Evolutionary conservation across 768 basidiomycete species (phyloP).

Genomic region (Xerocomellus intermedius): DNA sequence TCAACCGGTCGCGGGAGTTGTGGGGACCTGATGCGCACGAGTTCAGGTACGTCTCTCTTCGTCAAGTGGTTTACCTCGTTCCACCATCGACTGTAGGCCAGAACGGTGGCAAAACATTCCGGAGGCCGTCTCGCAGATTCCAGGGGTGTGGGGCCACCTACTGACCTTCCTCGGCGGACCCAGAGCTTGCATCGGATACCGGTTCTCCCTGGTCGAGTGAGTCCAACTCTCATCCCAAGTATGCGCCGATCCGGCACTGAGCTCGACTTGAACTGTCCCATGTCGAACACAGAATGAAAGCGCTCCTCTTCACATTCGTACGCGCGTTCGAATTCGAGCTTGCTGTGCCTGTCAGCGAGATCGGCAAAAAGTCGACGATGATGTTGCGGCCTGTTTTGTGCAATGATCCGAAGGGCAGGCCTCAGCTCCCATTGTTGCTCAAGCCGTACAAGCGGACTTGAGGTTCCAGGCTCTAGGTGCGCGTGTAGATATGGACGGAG

Average conservation of each 20-base stretch:
- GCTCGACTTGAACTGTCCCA: not conserved
- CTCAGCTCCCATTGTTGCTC: constrained; percentile 13
- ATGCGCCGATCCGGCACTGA: not conserved
- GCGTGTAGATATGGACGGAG: not conserved
- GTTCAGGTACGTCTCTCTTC: constrained; percentile 46
- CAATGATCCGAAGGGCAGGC: not conserved
- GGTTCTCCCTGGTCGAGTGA: constrained; percentile 58
- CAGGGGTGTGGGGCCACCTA: constrained; percentile 60
- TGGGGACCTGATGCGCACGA: constrained; percentile 64
- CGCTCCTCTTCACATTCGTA: constrained; percentile 4
- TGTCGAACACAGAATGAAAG: constrained; percentile 3
- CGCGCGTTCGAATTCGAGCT: constrained; percentile 11
- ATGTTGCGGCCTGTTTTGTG: constrained; percentile 3
- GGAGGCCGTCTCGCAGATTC: constrained; percentile 43
- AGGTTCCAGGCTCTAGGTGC: not conserved
- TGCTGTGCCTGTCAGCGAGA: not conserved
- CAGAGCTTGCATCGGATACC: constrained; percentile 65
- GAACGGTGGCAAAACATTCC: constrained; percentile 61
- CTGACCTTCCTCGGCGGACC: constrained; percentile 65
- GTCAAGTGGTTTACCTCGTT: constrained; percentile 12
- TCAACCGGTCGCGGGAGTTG: constrained; percentile 51
- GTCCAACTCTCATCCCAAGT: constrained; percentile 18
- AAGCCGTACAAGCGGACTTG: not conserved
- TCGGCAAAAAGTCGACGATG: not conserved
- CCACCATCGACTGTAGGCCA: constrained; percentile 40